Base-by-base conservation (phyloP, 768 basidiomycete species). In the Scleroderma bovista region DNA sequence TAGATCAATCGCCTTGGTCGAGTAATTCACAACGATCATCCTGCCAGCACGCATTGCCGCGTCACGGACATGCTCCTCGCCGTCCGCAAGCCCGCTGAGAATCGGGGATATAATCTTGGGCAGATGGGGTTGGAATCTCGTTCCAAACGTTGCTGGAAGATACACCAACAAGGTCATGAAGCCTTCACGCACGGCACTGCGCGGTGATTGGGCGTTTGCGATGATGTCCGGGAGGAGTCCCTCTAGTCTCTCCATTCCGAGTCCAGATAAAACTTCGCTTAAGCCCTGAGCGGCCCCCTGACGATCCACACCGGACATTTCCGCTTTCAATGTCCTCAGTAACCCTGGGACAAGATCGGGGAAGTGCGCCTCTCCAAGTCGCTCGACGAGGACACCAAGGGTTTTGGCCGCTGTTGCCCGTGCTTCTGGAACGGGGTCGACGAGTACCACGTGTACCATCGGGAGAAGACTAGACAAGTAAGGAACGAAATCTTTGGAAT, bases 21-120 rank as follows among this genome's bases (percentile, higher is more conserved):
- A 88, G 72, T 98, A 97, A 65, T 94, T 96, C 51, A 83, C 86
- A 56, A 99, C 89, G 56, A 98, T 86, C 93, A 98, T 98, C 55
- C 96, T 78, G 50, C 95, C 94, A n/a, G 95, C 94, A 32, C 91
- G 82, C 94, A 98, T 97, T 5, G 95, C 93, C 11, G 95, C 94
- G 55, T 98, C 94, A 22, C 95, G 79, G 10, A 98, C 96, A 61
- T 88, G 93, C 70, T 97, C 96, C 58, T 96, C 94, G 7, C 83
- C 74, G 61, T 98, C 95, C 1, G 95, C 86, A 33, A 99, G 72
- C 54, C 96, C 96, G 40, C 81, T 81, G 31, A 98, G 75, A 55
- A 99, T 95, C 0, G 95, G 95, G 10, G 86, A 73, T 38, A 98
- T 89, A 62, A 99, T 95, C 68, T 92, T 89, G 7, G 92, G 88